phyloP scores from a whole-genome alignment of 148 eudicot species.

The Polygonum maritimum region DNA sequence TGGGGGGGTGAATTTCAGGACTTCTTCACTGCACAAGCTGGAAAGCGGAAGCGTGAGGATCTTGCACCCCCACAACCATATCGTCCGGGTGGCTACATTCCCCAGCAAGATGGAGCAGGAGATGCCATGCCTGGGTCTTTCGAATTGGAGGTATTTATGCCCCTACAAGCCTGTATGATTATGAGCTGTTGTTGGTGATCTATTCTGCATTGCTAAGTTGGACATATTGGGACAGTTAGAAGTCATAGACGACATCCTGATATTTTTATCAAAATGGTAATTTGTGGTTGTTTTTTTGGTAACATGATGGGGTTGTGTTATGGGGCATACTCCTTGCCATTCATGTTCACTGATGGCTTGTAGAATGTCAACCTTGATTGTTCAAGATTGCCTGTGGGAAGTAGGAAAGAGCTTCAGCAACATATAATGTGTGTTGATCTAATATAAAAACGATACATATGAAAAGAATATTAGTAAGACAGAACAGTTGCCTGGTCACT shows the following conservation, averaged over 20 bases:
- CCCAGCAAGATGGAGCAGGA: constrained; percentile 88
- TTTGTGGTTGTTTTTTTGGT: neutral
- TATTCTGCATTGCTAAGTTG: neutral
- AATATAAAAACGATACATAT: neutral
- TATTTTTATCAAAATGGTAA: neutral
- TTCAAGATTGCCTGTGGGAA: neutral
- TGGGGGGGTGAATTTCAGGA: constrained; percentile 36
- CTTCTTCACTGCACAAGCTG: constrained; percentile 53
- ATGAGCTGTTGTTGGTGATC: neutral
- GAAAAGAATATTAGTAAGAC: neutral
- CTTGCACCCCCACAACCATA: constrained; percentile 43
- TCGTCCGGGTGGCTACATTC: constrained; percentile 60
- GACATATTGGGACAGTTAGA: neutral
- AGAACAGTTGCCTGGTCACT: neutral
- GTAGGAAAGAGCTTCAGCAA: neutral
- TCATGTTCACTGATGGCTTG: neutral
- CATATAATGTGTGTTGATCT: neutral
- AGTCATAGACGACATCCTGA: neutral
- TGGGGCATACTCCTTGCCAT: neutral
- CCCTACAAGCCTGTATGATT: neutral
- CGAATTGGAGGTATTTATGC: constrained; percentile 39
- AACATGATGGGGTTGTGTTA: neutral
- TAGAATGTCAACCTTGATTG: neutral
- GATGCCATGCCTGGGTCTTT: constrained; percentile 33
- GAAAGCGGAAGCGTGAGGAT: constrained; percentile 81